Evolutionary conservation across 208 protist genomes (phyloP), one percentile per base, ranked within the genome.

Genomic region (Strigomonas galati): DNA sequence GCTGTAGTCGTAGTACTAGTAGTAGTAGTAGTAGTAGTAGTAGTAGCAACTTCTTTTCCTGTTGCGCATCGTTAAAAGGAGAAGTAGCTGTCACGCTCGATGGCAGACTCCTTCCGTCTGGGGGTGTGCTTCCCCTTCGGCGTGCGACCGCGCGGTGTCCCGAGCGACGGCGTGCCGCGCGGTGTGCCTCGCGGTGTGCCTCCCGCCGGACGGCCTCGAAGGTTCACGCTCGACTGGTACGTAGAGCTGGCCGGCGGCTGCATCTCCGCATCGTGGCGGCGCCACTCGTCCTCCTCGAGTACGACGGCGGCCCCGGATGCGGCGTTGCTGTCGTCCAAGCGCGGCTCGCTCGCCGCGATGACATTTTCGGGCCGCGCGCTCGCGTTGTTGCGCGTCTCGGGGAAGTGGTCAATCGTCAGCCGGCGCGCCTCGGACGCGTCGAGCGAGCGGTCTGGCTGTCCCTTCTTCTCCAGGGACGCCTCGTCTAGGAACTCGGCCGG

Each of bases 381-480:
- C 56, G 40, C 30, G 56, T 37, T 62, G 31, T 19, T 35, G 24
- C 56, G 30, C 56, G 31, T 23, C 19, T 37, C 56, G 7, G 30
- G 31, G 56, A 30, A 17, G n/a, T 43, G 28, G 15, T 59, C 54
- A n/a, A 59, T 59, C 28, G 54, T 59, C 54, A 59, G 30, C 21
- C 56, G 31, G 30, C 24, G 27, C 31, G 37, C 56, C 9, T 46
- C 56, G 12, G 56, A 62, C 35, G 56, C 66, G 31, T 78, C 65
- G 0, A 68, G 53, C 21, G 77, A 59, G 12, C 72, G 52, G 23
- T 61, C 40, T 19, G 77, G 77, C 27, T 32, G 51, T 6, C 77
- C 72, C 43, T 82, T 82, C 77, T 78, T 82, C 24, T 78, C 72
- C 57, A 82, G 44, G 2, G 71, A 69, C 12, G 76, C 70, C 0